Evolutionary conservation across 1,139 yeast species (phyloP).

Genomic region (Pneumocystis canis): DNA sequence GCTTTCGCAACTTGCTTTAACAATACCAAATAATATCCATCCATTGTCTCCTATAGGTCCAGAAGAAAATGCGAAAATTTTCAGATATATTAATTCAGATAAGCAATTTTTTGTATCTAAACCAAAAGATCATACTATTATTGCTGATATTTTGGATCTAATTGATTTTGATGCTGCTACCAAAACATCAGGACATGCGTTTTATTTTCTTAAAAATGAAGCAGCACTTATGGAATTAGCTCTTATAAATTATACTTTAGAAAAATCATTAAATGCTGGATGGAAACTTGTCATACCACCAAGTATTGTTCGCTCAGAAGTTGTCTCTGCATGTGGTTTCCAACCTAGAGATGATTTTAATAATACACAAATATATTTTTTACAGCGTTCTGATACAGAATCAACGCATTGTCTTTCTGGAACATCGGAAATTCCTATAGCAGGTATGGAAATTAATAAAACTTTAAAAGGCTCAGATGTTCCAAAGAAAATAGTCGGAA

Average conservation of each 20-base stretch:
- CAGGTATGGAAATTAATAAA: conserved; percentile 42
- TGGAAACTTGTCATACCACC: conserved; percentile 71
- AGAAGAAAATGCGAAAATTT: conserved; percentile 13
- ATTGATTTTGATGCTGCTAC: conserved; percentile 64
- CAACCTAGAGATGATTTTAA: conserved; percentile 81
- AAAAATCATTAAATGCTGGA: conserved; percentile 50
- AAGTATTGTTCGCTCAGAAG: conserved; percentile 61
- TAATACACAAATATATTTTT: conserved; percentile 64
- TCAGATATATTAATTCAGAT: conserved; percentile 14
- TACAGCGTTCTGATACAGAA: conserved; percentile 29
- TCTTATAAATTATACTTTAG: conserved; percentile 59
- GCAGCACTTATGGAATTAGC: conserved; percentile 90
- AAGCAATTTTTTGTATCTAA: background rate
- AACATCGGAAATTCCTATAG: conserved; percentile 90
- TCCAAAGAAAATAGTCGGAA: conserved; percentile 58
- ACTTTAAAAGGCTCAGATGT: conserved; percentile 26
- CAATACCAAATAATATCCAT: conserved; percentile 16
- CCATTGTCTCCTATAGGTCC: conserved; percentile 15
- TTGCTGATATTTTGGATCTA: conserved; percentile 47
- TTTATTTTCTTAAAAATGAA: conserved; percentile 74
- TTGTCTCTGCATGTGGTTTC: conserved; percentile 84
- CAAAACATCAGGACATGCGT: conserved; percentile 66
- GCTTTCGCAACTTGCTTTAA: conserved; percentile 10
- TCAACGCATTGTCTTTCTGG: conserved; percentile 58
- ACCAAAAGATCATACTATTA: conserved; percentile 44